Base-by-base conservation (phyloP, 2,329 filamentous ascomycete species). In the Alternaria sp. region DNA sequence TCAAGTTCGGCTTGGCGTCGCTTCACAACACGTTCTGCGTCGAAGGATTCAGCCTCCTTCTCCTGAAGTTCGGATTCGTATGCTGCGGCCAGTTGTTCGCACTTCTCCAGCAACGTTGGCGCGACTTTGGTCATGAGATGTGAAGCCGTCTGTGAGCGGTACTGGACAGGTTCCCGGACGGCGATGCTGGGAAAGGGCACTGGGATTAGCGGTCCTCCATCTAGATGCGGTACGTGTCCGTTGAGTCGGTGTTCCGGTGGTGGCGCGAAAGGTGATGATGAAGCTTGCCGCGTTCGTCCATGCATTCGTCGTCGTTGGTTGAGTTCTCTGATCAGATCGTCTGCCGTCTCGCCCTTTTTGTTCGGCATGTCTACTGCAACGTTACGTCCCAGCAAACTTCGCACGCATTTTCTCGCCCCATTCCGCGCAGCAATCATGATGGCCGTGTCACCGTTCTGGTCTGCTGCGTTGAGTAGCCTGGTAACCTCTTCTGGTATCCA, bases 381-480 rank as follows among this genome's bases (percentile, higher is more conserved):
- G 60, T 93, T 92, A 50, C 94, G 89, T 33, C 75, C 93, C 77
- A 81, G 92, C 78, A 81, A 88, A 83, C 79, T 80, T 48, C 84
- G 82, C n/a, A 87, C 86, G 51, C 87, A 82, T 61, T 95, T 90
- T 55, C 97, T 89, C 66, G 93, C 96, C 69, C 86, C 86, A 60
- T 98, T 97, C 42, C 93, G 88, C 17, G 94, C 92, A 55, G 93
- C 92, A 56, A 92, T 89, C 71, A 93, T 88, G 9, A 94, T 92
- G 0, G 95, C 93, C 0, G 95, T 98, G 75, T 99, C 96, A 39
- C 94, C 94, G 39, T 93, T 89, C 28, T 88, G 82, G 75, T 99
- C 94, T 72, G 93, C 91, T 8, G 88, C 85, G 69, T 97, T 92
- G 10, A 99, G 81, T 10, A 98, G 80, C 46, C 87, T 83, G 60